Percentiles rank a stretch among this genome's conserved stretches.
Evolutionary conservation across 2,329 filamentous ascomycete species (phyloP).

Genomic region (Mycogone perniciosa): DNA sequence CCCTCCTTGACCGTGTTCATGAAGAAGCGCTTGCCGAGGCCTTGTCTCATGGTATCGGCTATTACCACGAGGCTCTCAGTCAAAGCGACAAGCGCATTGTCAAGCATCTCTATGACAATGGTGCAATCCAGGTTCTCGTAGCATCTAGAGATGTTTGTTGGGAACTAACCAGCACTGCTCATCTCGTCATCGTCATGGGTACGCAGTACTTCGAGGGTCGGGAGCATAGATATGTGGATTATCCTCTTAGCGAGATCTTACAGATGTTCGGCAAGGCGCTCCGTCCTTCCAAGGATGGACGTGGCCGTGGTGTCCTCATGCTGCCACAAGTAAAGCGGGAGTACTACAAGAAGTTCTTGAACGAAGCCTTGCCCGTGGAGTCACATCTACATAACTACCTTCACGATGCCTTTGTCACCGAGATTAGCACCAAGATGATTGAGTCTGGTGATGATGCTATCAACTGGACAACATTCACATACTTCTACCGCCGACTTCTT

Average conservation of each 20-base stretch:
- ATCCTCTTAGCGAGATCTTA: conserved; percentile 84
- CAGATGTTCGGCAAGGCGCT: conserved; percentile 98
- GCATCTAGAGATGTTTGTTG: conserved; percentile 84
- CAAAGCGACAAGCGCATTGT: conserved; percentile 89
- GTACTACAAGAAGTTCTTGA: conserved; percentile 98
- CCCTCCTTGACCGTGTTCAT: conserved; percentile 74
- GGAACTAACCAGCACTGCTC: conserved; percentile 83
- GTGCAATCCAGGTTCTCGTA: conserved; percentile 78
- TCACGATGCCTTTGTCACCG: conserved; percentile 92
- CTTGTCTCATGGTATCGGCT: conserved; percentile 87
- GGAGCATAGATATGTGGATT: conserved; percentile 96
- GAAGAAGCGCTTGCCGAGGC: conserved; percentile 85
- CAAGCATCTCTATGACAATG: conserved; percentile 81
- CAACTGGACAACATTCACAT: conserved; percentile 97
- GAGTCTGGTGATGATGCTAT: conserved; percentile 94
- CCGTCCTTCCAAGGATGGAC: conserved; percentile 68
- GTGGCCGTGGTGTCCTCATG: conserved; percentile 91
- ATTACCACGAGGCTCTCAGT: conserved; percentile 92
- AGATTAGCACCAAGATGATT: conserved; percentile 94
- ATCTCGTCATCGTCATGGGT: conserved; percentile 93
- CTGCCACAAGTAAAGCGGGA: conserved; percentile 88
- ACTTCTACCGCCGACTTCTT: conserved; percentile 90
- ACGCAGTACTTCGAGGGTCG: conserved; percentile 96
- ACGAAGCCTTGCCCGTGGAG: conserved; percentile 91
- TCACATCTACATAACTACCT: conserved; percentile 87